phyloP scores from a whole-genome alignment of 2,329 filamentous ascomycete species.

The Ascochyta clinopodiicola region DNA sequence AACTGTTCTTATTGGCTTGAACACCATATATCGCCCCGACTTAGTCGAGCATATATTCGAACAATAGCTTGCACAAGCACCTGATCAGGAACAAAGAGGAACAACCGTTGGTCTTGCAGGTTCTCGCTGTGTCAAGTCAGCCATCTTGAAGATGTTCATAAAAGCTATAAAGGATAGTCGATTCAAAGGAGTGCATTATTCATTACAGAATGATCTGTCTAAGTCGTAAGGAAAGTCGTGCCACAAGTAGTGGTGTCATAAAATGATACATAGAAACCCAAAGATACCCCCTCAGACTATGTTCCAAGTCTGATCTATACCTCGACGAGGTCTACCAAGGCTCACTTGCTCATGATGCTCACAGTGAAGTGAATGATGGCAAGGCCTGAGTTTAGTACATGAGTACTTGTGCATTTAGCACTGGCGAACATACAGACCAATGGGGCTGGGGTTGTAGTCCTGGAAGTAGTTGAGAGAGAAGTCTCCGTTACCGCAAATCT shows the following conservation, averaged over 20 bases:
- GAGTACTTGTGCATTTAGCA: conserved; percentile 20
- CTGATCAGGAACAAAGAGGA: no score
- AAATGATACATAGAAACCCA: not conserved
- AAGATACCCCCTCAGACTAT: not conserved
- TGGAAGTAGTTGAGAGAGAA: conserved; percentile 68
- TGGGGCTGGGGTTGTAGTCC: conserved; percentile 63
- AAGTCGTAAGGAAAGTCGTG: conserved; percentile 5
- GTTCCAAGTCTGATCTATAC: not conserved
- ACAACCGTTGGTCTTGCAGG: no score
- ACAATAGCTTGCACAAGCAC: no score
- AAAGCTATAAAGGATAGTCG: not conserved
- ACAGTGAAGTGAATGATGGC: not conserved
- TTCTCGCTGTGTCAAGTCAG: no score
- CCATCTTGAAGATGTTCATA: not conserved
- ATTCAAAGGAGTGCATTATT: conserved; percentile 6
- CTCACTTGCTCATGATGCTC: conserved; percentile 14
- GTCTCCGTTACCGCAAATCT: conserved; percentile 58
- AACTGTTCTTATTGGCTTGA: no score
- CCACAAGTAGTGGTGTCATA: not conserved
- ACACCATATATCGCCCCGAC: no score
- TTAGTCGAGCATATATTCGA: no score
- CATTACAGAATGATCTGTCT: conserved; percentile 4
- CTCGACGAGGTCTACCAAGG: not conserved
- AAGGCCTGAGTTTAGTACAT: conserved; percentile 7
- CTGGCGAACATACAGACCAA: conserved; percentile 43